Base-by-base conservation (phyloP, 2,329 filamentous ascomycete genomes). In the Epichloe hybrida region DNA sequence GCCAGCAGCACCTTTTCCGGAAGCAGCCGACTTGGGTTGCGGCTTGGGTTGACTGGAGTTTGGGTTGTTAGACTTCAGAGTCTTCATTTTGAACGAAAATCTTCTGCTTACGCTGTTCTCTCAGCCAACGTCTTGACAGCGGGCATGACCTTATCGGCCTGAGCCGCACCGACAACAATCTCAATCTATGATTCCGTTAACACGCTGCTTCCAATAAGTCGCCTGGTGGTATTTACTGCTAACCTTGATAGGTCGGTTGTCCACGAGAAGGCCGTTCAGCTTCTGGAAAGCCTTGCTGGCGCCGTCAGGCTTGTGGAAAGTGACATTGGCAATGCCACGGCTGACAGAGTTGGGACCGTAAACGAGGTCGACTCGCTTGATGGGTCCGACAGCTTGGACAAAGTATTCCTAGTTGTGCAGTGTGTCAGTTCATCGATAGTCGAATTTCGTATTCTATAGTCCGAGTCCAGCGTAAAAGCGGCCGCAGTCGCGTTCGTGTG, bases 321-420 rank as follows among this genome's bases (percentile, higher is more conserved):
- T 83, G 60, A 98, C 86, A 50, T 88, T 93, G 61, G 90, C 90
- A 64, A 91, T 88, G 58, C 93, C 93, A 65, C 89, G 87, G 77
- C 90, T 96, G 59, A 83, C 80, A 57, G 91, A 91, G 65, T 87
- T 88, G 57, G 91, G 88, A 62, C 91, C 93, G 71, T 98, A 98
- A 48, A 87, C 88, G 61, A 98, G 76, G 60, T 93, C 83, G 57
- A 94, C 88, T 69, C 80, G 85, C 79, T 94, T 96, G 71, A 97
- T 87, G 56, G 86, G 80, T 59, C 90, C 91, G 67, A 95, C 82
- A 61, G 87, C 85, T 65, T 88, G 84, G 64, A 77, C 72, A 69
- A 98, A 97, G 72, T 97, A 98, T 74, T 98, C 93, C 93, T 98
- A 88, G 72, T 70, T 70, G 69, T 70, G 69, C 68, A 74, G 73